Percentiles rank a stretch among this genome's conserved stretches.
Conservation (phyloP, 148 eudicot species). For the Camellia granthamiana region DNA sequence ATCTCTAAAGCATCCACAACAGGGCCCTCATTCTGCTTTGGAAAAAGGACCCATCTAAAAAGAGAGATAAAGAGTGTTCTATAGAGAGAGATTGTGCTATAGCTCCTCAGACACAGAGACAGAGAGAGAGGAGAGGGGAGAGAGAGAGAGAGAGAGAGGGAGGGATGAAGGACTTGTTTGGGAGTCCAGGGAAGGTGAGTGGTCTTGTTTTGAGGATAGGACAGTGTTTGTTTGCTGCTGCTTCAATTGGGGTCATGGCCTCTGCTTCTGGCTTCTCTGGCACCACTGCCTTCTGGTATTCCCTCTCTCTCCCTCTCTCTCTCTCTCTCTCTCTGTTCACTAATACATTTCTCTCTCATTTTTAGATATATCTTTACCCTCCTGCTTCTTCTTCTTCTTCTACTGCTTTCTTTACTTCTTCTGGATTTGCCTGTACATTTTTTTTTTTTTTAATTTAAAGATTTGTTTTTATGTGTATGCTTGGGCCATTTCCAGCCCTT, state of each 20-base stretch:
- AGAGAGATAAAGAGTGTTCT: not conserved
- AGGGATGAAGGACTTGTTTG: conserved; percentile 71
- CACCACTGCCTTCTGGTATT: conserved; percentile 81
- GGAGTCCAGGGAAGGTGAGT: conserved; percentile 83
- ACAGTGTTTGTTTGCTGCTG: conserved; percentile 80
- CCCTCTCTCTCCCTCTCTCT: not conserved
- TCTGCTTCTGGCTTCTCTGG: conserved; percentile 64
- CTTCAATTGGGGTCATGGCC: conserved; percentile 70
- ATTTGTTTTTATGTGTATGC: too few relatives aligned
- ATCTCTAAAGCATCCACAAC: not conserved
- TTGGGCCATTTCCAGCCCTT: too few relatives aligned
- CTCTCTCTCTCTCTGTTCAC: not conserved
- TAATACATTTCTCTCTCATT: too few relatives aligned
- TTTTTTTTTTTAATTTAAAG: too few relatives aligned
- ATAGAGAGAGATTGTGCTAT: not conserved
- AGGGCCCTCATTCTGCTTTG: not conserved
- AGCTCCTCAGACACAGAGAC: conserved; percentile 1
- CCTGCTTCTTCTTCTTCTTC: not conserved
- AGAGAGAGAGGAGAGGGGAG: not conserved
- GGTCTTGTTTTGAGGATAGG: conserved; percentile 73
- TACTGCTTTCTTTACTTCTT: not conserved
- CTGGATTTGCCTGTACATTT: not conserved
- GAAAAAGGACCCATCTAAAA: not conserved
- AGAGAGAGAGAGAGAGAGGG: conserved; percentile 4
- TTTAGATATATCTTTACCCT: not conserved